phyloP scores from a whole-genome alignment of 1,139 yeast genomes.

The Saccharomyces hybrid region DNA sequence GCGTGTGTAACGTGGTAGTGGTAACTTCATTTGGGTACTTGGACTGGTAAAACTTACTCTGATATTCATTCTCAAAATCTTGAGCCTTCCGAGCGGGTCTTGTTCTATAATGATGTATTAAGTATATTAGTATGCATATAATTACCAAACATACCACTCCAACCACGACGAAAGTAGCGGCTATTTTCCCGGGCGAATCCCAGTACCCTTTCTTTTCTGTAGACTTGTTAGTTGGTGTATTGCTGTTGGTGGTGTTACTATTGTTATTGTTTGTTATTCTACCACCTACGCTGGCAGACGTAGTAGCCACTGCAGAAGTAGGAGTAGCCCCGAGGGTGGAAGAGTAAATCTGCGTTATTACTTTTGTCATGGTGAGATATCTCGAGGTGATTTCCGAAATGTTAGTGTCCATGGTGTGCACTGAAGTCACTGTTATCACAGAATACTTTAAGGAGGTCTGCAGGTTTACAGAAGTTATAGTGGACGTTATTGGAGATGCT shows the following conservation, averaged over 20 bases:
- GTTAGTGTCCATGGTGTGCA: conserved; percentile 11
- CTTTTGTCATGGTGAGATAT: conserved; percentile 19
- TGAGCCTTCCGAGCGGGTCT: conserved; percentile 16
- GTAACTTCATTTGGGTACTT: background rate
- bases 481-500: conserved; percentile 4
- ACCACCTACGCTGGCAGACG: conserved; percentile 5
- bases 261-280: conserved; percentile 2
- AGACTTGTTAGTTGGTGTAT: conserved; percentile 2
- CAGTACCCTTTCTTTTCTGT: conserved; percentile 25
- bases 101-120: conserved; percentile 13
- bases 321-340: conserved; percentile 10
- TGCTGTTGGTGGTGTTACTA: conserved; percentile 2
- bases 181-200: conserved; percentile 34
- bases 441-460: conserved; percentile 26
- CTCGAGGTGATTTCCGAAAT: conserved; percentile 19
- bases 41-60: conserved; percentile 7
- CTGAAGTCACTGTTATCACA: conserved; percentile 26
- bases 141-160: conserved; percentile 30
- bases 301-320: conserved; percentile 13
- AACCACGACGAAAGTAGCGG: conserved; percentile 34
- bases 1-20: conserved; percentile 13
- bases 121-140: conserved; percentile 19
- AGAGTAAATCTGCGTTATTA: background rate
- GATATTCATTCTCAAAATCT: conserved; percentile 26
- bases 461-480: conserved; percentile 9